Conservation (phyloP, 2,329 filamentous ascomycete species). For the Phaeosphaeria sp. region DNA sequence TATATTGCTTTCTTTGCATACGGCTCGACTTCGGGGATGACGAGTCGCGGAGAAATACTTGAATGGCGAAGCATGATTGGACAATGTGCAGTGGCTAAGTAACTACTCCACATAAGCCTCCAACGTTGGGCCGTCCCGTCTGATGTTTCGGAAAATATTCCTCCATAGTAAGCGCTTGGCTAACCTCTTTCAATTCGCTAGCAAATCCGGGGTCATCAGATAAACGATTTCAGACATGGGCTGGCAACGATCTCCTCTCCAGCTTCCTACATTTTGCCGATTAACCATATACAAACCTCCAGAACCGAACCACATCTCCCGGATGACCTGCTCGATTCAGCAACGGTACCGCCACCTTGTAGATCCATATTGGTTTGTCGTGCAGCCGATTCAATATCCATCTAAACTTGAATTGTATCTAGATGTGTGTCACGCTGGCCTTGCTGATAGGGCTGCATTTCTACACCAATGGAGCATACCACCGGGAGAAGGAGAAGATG, state of each 20-base stretch:
- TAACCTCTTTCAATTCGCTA: background rate
- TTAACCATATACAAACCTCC: background rate
- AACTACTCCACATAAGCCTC: background rate
- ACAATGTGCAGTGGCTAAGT: background rate
- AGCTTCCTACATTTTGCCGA: slow-evolving; percentile 2
- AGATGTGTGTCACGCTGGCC: background rate
- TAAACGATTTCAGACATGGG: background rate
- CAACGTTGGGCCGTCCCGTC: background rate
- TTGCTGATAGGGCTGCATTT: background rate
- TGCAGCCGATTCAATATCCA: background rate
- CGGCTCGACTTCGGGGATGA: background rate
- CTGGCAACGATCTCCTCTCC: background rate
- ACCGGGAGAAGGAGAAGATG: background rate
- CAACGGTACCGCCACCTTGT: background rate
- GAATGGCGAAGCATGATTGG: background rate
- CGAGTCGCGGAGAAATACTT: background rate
- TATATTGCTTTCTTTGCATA: background rate
- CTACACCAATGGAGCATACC: background rate
- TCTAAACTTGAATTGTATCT: background rate
- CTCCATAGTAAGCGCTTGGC: slow-evolving; percentile 2
- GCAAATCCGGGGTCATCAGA: slow-evolving; percentile 3
- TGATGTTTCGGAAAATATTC: slow-evolving; percentile 2
- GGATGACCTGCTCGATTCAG: slow-evolving; percentile 1
- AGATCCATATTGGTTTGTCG: background rate
- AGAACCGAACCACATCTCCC: background rate